Evolutionary conservation across 108 stramenopile species (phyloP).

Genomic region (Aureococcus anophagefferens): DNA sequence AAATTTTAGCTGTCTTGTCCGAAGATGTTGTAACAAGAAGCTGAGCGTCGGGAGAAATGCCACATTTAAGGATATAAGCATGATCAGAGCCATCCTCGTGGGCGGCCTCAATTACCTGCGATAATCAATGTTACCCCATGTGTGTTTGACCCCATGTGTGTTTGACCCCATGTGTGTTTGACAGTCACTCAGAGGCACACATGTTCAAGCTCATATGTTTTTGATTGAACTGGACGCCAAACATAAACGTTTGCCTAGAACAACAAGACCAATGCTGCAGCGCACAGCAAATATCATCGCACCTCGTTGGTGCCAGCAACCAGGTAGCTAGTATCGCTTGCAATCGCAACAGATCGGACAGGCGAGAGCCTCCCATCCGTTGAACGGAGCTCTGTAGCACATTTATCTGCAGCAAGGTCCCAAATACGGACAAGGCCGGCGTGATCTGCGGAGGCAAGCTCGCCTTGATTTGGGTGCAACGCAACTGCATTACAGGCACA

Average conservation of each 20-base stretch:
- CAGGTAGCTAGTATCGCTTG: neutral
- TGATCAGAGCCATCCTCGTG: conserved; percentile 26
- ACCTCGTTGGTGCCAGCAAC: conserved; percentile 31
- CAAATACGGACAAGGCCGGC: conserved; percentile 20
- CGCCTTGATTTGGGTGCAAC: conserved; percentile 80
- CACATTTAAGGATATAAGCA: conserved; percentile 37
- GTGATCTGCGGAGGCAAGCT: conserved; percentile 67
- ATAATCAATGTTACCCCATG: no score
- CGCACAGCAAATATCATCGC: no score
- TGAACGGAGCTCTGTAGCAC: conserved; percentile 29
- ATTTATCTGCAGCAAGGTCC: conserved; percentile 33
- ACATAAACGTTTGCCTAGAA: no score
- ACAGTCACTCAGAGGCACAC: no score
- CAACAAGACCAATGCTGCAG: no score
- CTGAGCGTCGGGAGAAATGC: conserved; percentile 33
- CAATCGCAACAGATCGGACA: conserved; percentile 27
- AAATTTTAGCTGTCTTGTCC: conserved; percentile 79
- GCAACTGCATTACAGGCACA: conserved; percentile 48
- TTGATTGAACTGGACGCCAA: conserved; percentile 2
- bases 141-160: no score
- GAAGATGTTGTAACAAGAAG: conserved; percentile 78
- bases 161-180: no score
- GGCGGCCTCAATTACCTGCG: neutral
- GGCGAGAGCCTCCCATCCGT: conserved; percentile 40
- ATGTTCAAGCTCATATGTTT: neutral